Percentiles rank a stretch among this genome's conserved stretches.
Evolutionary conservation across 768 basidiomycete species (phyloP).

Genomic region (Tremella fuciformis): DNA sequence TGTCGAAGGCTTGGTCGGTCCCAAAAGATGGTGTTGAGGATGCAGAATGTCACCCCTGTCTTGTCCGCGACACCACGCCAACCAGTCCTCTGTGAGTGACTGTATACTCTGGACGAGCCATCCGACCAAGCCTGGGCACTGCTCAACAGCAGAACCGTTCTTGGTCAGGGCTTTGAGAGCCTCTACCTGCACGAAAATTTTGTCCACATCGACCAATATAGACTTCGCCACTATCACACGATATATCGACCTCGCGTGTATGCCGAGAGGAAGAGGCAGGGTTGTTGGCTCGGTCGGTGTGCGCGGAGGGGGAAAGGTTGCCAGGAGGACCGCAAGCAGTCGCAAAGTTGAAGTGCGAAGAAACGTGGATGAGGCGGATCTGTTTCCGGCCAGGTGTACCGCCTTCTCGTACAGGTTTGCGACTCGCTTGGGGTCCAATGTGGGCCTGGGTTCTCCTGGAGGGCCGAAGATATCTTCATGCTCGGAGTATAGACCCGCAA

Average conservation of each 20-base stretch:
- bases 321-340: conserved; percentile 35
- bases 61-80: conserved; percentile 33
- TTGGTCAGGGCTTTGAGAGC: conserved; percentile 74
- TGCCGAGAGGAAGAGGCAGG: conserved; percentile 14
- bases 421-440: conserved; percentile 5
- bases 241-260: conserved; percentile 29
- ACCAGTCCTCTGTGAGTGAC: conserved; percentile 32
- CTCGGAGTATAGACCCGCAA: conserved; percentile 17
- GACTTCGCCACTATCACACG: conserved; percentile 17
- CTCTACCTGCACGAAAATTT: conserved; percentile 63
- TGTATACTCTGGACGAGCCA: conserved; percentile 35
- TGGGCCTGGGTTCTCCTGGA: background rate
- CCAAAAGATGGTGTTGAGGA: conserved; percentile 12
- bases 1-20: conserved; percentile 22
- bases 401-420: conserved; percentile 24
- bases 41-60: conserved; percentile 4
- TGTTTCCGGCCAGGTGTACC: conserved; percentile 23
- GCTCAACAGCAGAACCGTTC: conserved; percentile 30
- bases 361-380: conserved; percentile 7
- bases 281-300: background rate
- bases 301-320: conserved; percentile 23
- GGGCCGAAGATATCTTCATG: conserved; percentile 18
- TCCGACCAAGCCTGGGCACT: conserved; percentile 36
- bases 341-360: conserved; percentile 37
- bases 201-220: conserved; percentile 14